Evolutionary conservation across 2,329 filamentous ascomycete species (phyloP).

Genomic region (Arthrinium puccinioides): DNA sequence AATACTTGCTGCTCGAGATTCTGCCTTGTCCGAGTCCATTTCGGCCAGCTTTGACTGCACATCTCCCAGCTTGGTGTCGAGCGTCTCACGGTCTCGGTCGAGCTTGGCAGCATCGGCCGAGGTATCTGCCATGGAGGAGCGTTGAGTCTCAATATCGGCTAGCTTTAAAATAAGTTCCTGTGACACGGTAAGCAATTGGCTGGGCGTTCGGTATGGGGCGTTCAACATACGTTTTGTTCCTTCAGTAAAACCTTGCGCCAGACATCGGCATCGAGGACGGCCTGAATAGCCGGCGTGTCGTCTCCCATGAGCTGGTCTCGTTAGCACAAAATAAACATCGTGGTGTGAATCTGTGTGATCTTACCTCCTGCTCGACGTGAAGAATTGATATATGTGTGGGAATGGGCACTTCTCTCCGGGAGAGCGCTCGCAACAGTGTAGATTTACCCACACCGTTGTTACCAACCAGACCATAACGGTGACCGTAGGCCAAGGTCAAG

Average conservation of each 20-base stretch:
- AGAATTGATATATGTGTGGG: constrained; percentile 97
- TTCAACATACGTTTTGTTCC: constrained; percentile 67
- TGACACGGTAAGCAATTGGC: constrained; percentile 20
- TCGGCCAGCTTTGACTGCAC: constrained; percentile 88
- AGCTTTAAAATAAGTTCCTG: constrained; percentile 73
- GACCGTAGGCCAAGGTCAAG: constrained; percentile 83
- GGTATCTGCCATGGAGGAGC: constrained; percentile 79
- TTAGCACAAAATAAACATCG: no score
- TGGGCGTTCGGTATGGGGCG: background rate
- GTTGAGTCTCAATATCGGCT: constrained; percentile 67
- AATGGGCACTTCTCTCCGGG: constrained; percentile 87
- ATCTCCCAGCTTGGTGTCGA: constrained; percentile 85
- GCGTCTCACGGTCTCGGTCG: constrained; percentile 80
- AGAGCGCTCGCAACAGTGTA: constrained; percentile 86
- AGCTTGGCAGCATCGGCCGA: constrained; percentile 80
- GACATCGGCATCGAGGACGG: constrained; percentile 93
- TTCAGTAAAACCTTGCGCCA: constrained; percentile 93
- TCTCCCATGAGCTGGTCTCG: constrained; percentile 91
- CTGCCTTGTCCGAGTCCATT: constrained; percentile 99
- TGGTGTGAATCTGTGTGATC: no score
- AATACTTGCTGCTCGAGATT: constrained; percentile 91
- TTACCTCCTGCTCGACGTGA: constrained; percentile 94
- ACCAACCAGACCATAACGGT: constrained; percentile 93
- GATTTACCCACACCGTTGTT: constrained; percentile 99
- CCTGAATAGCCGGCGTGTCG: constrained; percentile 89